These are phyloP conservation scores for Cylindrotheca fusiformis DNA, from an alignment of 108 stramenopile genomes.

Conservation along the genomic window DNA sequence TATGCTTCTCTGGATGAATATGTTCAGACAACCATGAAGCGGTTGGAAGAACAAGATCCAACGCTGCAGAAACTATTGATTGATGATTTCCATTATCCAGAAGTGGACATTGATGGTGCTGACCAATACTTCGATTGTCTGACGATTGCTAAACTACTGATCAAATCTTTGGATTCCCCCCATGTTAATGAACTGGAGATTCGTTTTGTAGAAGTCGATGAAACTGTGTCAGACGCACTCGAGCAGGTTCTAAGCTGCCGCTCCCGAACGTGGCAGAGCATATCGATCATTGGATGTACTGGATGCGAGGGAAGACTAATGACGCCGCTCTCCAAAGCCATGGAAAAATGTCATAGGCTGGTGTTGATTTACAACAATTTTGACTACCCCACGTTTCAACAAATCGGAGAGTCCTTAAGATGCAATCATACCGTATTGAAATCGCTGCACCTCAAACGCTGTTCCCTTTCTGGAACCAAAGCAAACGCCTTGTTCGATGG, in stretches of 20 bases:
- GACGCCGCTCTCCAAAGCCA: neutral
- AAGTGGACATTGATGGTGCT: slow-evolving; percentile 12
- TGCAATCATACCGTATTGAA: neutral
- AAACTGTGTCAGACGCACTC: neutral
- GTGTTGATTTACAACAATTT: slow-evolving; percentile 10
- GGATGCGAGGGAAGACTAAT: neutral
- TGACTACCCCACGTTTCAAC: neutral
- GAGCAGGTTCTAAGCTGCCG: neutral
- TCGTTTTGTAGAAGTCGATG: slow-evolving; percentile 22
- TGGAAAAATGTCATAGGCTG: slow-evolving; percentile 6
- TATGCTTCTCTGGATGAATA: slow-evolving; percentile 10
- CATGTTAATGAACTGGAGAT: slow-evolving; percentile 8
- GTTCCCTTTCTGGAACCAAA: neutral
- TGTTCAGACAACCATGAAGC: neutral
- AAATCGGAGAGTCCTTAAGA: neutral
- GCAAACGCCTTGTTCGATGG: slow-evolving; percentile 11
- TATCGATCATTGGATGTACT: slow-evolving; percentile 3
- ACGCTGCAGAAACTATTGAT: slow-evolving; percentile 7
- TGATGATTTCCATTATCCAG: slow-evolving; percentile 24
- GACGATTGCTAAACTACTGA: slow-evolving; percentile 10
- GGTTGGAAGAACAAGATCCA: slow-evolving; percentile 2
- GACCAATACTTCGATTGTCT: slow-evolving; percentile 3
- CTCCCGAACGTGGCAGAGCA: neutral
- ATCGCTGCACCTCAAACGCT: slow-evolving; percentile 5
- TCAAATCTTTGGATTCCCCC: slow-evolving; percentile 2